Conservation (phyloP, 2,329 filamentous ascomycete species). For the Beauveria sp. region DNA sequence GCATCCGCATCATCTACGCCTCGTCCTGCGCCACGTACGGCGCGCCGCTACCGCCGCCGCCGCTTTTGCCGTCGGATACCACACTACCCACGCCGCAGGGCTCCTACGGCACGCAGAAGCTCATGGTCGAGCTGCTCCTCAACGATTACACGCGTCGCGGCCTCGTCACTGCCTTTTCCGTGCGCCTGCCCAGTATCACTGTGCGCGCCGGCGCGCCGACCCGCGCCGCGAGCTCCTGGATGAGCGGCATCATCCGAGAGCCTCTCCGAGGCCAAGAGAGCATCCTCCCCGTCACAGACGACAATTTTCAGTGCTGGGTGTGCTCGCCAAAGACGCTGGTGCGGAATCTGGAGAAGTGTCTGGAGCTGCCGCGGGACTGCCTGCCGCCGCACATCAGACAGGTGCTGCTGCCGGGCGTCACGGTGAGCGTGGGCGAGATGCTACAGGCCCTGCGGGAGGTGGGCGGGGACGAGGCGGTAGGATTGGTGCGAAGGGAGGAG, state of each 20-base stretch:
- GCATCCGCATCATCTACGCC: conserved; percentile 48
- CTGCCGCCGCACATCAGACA: conserved; percentile 23
- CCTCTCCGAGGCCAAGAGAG: conserved; percentile 38
- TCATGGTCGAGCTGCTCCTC: conserved; percentile 42
- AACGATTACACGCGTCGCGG: conserved; percentile 34
- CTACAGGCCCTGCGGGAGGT: conserved; percentile 41
- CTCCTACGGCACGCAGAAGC: conserved; percentile 52
- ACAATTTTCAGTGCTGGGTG: conserved; percentile 40
- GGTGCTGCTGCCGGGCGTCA: conserved; percentile 45
- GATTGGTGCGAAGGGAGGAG: conserved; percentile 36
- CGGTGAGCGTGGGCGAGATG: conserved; percentile 46
- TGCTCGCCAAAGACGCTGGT: conserved; percentile 44
- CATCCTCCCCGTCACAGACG: conserved; percentile 36
- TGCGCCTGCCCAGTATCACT: conserved; percentile 52
- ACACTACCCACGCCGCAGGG: conserved; percentile 45
- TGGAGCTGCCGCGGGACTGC: conserved; percentile 18
- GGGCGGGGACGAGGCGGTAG: conserved; percentile 36
- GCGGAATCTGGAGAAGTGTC: conserved; percentile 36
- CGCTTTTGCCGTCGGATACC: conserved; percentile 30
- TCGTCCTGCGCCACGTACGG: conserved; percentile 54
- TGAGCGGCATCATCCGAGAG: conserved; percentile 53
- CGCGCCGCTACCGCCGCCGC: conserved; percentile 32
- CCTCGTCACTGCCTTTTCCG: conserved; percentile 46
- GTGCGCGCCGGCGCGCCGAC: conserved; percentile 51
- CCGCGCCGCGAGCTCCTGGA: conserved; percentile 50